Conservation (phyloP, 1,284 basidiomycete species). For the Pascua guehoae region DNA sequence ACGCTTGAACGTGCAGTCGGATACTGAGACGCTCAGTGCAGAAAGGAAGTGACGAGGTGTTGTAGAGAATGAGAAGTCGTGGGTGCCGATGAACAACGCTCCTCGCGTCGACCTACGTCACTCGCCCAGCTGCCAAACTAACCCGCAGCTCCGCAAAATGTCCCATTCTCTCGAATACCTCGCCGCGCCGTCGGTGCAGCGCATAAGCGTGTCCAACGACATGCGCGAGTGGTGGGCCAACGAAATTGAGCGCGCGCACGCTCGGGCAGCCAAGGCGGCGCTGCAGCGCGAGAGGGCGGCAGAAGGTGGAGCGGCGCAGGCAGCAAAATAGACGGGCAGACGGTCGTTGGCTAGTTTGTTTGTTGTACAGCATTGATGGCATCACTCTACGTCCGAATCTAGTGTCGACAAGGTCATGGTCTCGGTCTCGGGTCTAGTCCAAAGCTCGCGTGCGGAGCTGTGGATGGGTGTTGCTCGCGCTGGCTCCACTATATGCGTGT, state of each 20-base stretch:
- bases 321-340: neutral
- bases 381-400: neutral
- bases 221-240: conserved; percentile 48
- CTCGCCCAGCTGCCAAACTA: neutral
- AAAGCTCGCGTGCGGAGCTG: neutral
- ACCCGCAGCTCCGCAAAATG: conserved; percentile 42
- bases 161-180: conserved; percentile 46
- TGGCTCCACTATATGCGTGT: conserved; percentile 63
- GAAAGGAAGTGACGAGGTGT: no score
- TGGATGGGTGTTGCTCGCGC: neutral
- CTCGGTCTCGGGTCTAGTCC: neutral
- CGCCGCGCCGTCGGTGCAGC: conserved; percentile 35
- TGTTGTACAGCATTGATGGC: conserved; percentile 12
- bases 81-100: no score
- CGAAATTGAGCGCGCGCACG: conserved; percentile 24
- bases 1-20: no score
- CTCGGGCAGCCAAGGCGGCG: conserved; percentile 11
- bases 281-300: conserved; percentile 2
- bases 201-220: conserved; percentile 37
- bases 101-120: neutral
- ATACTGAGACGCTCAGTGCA: no score
- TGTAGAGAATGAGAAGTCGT: no score
- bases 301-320: neutral
- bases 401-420: no score
- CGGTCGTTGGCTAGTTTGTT: neutral